Conservation (phyloP, 2,329 filamentous ascomycete genomes). For the Calonectria montana region DNA sequence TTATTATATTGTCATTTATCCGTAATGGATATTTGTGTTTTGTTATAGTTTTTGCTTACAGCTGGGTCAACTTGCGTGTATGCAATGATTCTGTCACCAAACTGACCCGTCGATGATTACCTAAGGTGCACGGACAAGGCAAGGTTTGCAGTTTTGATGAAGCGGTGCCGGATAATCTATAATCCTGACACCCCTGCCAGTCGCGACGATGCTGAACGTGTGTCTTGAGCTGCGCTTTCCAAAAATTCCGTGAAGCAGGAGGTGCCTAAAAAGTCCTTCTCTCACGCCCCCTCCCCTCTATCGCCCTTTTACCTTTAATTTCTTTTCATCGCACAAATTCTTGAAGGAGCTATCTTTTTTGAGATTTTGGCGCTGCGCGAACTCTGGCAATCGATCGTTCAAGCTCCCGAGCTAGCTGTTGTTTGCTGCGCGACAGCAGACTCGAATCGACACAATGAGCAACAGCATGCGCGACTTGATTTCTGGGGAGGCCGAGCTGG, state of each 20-base stretch:
- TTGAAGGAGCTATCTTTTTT: not conserved
- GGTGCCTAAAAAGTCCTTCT: constrained; percentile 28
- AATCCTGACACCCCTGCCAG: constrained; percentile 32
- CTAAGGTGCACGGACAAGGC: not conserved
- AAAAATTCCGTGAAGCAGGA: constrained; percentile 40
- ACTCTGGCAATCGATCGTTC: constrained; percentile 23
- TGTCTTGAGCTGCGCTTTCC: constrained; percentile 37
- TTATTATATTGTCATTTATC: too few relatives aligned
- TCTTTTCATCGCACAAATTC: not conserved
- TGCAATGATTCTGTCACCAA: too few relatives aligned
- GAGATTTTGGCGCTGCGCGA: constrained; percentile 3
- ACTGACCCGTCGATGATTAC: constrained; percentile 10
- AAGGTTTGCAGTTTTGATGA: not conserved
- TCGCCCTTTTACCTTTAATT: constrained; percentile 8
- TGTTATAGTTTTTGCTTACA: too few relatives aligned
- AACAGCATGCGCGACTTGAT: constrained; percentile 80
- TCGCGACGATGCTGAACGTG: constrained; percentile 46
- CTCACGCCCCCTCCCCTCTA: constrained; percentile 23
- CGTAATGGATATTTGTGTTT: too few relatives aligned
- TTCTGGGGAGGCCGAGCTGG: constrained; percentile 86
- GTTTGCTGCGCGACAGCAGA: constrained; percentile 42
- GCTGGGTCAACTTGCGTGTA: too few relatives aligned
- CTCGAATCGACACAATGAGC: constrained; percentile 63
- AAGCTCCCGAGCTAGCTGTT: constrained; percentile 33
- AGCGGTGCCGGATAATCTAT: constrained; percentile 29